Evolutionary conservation across 164 flowering plant species (phyloP), one percentile per base, ranked within the genome.

Genomic region (Chloranthus sessilifolius): DNA sequence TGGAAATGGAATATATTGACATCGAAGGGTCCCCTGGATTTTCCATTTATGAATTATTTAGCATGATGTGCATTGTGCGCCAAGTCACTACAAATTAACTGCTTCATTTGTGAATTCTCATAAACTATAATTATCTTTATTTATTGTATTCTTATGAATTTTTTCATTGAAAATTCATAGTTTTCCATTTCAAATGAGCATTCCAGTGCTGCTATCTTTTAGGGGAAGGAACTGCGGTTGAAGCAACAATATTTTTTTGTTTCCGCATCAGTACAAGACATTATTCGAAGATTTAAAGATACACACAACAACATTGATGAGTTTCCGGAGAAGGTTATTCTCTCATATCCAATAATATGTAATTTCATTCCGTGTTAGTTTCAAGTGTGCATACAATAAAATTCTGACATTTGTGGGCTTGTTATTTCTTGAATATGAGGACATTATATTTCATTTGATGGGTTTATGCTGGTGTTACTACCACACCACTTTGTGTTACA

Each of bases 181-280:
- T 37, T 26, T 3, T 37, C 43, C 33, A 19, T 47, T 25, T 46
- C 26, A 3, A 24, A 24, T 35, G 2, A 23, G 25, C 33, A 26
- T 29, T 22, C 17, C 10, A 29, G 17, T 17, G 19, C 6, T 60
- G 25, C 14, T 59, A 33, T 60, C 20, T 58, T 55, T 49, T 64
- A 77, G 78, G 85, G 85, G 25, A 80, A 80, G 60, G 78, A 70
- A 58, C 57, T 80, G 45, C 69, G 85, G 46, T 43, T 80, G 63
- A 80, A 80, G 57, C 85, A 80, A 61, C 85, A 80, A 41, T 80
- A 77, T 53, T 77, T 80, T 66, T 74, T 76, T 55, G 76, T 70
- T 28, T 72, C 82, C 24, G 85, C 82, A 51, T 74, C 80, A 15
- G 19, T 77, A 20, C 85, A 80, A 58, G 82, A 77, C 60, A 80